Conservation (phyloP, 495 filamentous ascomycete genomes). For the Penicillium mononematosum region DNA sequence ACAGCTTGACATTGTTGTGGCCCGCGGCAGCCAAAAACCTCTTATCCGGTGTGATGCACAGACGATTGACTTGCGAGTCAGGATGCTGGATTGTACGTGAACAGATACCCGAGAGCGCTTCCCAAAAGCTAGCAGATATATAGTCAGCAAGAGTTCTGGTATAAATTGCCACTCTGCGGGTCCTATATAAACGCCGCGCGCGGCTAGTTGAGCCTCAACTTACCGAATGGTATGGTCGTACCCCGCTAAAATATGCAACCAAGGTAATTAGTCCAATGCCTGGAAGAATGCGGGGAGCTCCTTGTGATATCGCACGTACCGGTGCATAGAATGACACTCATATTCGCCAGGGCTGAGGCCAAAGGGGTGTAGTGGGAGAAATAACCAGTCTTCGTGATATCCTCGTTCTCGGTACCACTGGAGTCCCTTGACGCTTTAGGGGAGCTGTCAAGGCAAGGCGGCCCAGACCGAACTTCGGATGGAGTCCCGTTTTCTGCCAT, state of each 20-base stretch:
- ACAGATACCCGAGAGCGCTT: conserved; percentile 95
- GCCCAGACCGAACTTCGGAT: not conserved
- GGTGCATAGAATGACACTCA: conserved; percentile 88
- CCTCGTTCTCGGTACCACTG: not conserved
- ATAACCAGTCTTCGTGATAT: not conserved
- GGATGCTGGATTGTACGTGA: conserved; percentile 96
- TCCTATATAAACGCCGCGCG: not conserved
- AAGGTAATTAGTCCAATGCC: conserved; percentile 30
- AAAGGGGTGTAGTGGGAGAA: not conserved
- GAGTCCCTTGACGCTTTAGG: not conserved
- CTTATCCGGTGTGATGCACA: conserved; percentile 98
- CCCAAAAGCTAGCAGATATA: conserved; percentile 75
- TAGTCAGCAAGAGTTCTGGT: not conserved
- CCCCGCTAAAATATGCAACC: conserved; percentile 61
- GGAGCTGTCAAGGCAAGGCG: not conserved
- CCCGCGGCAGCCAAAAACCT: conserved; percentile 92
- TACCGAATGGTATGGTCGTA: conserved; percentile 99
- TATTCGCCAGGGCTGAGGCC: conserved; percentile 33
- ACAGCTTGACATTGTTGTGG: conserved; percentile 92
- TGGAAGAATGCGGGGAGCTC: conserved; percentile 27
- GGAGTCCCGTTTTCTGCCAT: conserved; percentile 8
- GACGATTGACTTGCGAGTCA: conserved; percentile 95
- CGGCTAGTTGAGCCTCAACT: conserved; percentile 20
- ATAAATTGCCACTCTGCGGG: not conserved
- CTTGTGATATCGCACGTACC: conserved; percentile 52